Conservation (phyloP, 164 flowering plant species). For the Aristolochia californica region DNA sequence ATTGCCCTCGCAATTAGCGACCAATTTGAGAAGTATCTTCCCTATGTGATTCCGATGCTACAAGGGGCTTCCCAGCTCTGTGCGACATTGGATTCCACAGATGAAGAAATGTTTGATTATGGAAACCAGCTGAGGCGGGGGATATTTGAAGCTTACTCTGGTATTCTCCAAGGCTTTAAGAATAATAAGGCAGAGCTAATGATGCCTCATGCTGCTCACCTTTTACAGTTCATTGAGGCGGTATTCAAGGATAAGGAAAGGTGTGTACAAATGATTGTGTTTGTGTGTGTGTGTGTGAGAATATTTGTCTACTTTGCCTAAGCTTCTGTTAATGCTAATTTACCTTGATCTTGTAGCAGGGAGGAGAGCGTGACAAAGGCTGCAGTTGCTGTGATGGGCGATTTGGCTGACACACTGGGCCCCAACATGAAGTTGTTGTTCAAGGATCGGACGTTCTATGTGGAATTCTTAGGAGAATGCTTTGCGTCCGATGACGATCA, state of each 20-base stretch:
- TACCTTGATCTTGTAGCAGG: constrained; percentile 23
- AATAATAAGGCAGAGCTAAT: constrained; percentile 56
- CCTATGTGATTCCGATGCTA: constrained; percentile 55
- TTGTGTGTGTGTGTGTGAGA: background rate
- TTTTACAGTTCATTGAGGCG: constrained; percentile 61
- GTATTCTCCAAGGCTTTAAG: constrained; percentile 77
- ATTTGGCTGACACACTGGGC: constrained; percentile 77
- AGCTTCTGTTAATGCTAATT: background rate
- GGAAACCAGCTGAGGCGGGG: constrained; percentile 70
- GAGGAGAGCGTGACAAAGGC: constrained; percentile 74
- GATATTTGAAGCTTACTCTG: constrained; percentile 84
- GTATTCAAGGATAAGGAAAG: constrained; percentile 49
- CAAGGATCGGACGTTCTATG: constrained; percentile 29
- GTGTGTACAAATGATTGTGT: constrained; percentile 15
- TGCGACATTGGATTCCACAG: constrained; percentile 45
- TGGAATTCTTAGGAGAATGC: constrained; percentile 52
- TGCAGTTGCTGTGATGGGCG: constrained; percentile 76
- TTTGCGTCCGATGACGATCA: constrained; percentile 68
- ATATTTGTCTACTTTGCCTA: background rate
- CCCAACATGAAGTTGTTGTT: constrained; percentile 36
- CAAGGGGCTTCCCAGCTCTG: constrained; percentile 65
- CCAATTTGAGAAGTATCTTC: constrained; percentile 65
- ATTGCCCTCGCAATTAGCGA: constrained; percentile 77
- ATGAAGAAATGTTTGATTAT: constrained; percentile 77
- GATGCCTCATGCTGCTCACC: constrained; percentile 64